phyloP scores from a whole-genome alignment of 23 red algal species.

The Chondrus crispus region DNA sequence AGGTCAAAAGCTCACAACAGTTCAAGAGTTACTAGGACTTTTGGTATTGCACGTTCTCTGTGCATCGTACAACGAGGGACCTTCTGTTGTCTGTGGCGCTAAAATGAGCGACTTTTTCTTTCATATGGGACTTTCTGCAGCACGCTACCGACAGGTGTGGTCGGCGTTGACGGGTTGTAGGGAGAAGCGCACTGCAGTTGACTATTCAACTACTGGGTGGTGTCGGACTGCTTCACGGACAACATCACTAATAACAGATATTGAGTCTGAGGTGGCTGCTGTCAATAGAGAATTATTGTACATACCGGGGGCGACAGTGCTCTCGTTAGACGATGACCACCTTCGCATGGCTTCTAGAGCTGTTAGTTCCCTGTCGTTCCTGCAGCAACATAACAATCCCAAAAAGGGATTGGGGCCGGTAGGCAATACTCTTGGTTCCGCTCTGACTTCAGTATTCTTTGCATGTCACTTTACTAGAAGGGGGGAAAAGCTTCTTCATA shows the following conservation, averaged over 20 bases:
- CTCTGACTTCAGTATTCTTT: neutral
- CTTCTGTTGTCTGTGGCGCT: neutral
- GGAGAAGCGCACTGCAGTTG: neutral
- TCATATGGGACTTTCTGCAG: neutral
- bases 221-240: neutral
- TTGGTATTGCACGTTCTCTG: neutral
- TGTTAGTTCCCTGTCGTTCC: neutral
- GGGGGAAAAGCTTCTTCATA: neutral
- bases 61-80: neutral
- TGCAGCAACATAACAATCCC: neutral
- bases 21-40: neutral
- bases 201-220: neutral
- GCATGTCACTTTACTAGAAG: neutral
- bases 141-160: neutral
- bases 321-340: neutral
- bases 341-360: neutral
- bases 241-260: neutral
- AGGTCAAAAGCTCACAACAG: neutral
- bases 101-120: neutral
- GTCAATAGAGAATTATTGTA: neutral
- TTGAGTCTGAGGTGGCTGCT: neutral
- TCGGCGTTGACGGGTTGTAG: neutral
- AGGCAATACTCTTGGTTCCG: neutral
- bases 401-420: neutral
- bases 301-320: neutral